These are phyloP conservation scores for Pinus albicaulis DNA, from an alignment of 75 land plant species.

Conservation along the genomic window DNA sequence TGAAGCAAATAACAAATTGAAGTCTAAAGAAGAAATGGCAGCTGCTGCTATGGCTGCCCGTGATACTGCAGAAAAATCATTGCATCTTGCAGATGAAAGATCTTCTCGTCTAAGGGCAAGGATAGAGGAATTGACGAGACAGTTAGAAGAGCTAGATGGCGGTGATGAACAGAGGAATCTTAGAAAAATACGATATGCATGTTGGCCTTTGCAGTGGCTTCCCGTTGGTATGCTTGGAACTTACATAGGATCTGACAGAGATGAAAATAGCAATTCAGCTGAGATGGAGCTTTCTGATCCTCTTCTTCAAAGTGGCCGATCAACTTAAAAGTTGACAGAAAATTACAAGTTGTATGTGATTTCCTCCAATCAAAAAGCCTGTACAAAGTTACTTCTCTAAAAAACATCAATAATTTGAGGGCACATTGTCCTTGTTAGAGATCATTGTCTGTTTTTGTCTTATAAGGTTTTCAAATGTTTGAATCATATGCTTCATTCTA, in stretches of 20 bases:
- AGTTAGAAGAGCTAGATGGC: constrained; percentile 68
- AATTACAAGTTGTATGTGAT: neutral
- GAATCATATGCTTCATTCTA: neutral
- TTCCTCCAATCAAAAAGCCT: neutral
- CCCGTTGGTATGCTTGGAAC: constrained; percentile 40
- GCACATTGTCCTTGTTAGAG: neutral
- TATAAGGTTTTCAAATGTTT: neutral
- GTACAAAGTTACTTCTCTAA: neutral
- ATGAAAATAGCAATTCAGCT: constrained; percentile 32
- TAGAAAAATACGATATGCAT: constrained; percentile 37
- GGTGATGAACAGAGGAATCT: constrained; percentile 29
- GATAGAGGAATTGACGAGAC: constrained; percentile 79
- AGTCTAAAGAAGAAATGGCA: constrained; percentile 96
- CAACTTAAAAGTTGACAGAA: neutral
- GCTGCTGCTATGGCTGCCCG: constrained; percentile 91
- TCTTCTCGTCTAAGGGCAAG: constrained; percentile 79
- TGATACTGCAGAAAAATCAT: constrained; percentile 91
- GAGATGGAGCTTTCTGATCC: constrained; percentile 81
- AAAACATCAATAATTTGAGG: neutral
- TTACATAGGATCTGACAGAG: constrained; percentile 19
- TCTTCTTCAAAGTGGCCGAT: constrained; percentile 21
- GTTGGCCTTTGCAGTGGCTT: constrained; percentile 84
- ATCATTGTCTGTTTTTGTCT: neutral
- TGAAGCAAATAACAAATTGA: constrained; percentile 77
- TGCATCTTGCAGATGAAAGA: constrained; percentile 77